A percentile compares a stretch with the other conserved stretches of the same genome.
phyloP scores from a whole-genome alignment of 2,329 filamentous ascomycete species.

The Fusarium clavum region DNA sequence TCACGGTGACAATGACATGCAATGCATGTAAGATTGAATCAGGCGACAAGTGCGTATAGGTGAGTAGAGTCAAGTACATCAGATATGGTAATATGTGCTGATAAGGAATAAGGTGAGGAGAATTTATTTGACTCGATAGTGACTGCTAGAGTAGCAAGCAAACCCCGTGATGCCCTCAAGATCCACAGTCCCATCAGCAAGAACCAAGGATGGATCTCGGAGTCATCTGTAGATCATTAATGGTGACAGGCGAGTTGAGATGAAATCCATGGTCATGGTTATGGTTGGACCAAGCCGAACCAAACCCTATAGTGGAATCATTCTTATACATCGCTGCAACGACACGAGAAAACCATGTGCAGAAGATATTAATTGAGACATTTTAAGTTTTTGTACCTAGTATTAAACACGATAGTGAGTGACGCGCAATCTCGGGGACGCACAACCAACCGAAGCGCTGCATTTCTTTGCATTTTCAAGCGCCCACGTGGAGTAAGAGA shows the following conservation, averaged over 20 bases:
- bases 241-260: slow-evolving; percentile 8
- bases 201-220: slow-evolving; percentile 26
- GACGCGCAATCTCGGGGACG: slow-evolving; percentile 41
- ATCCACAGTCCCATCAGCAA: background rate
- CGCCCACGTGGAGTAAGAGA: slow-evolving; percentile 46
- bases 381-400: slow-evolving; percentile 9
- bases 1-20: slow-evolving; percentile 16
- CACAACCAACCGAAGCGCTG: slow-evolving; percentile 31
- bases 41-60: background rate
- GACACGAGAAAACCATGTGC: slow-evolving; percentile 32
- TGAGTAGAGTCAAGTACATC: background rate
- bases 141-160: background rate
- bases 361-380: slow-evolving; percentile 27
- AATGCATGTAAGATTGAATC: slow-evolving; percentile 13
- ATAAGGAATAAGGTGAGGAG: background rate
- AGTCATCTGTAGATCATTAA: slow-evolving; percentile 34
- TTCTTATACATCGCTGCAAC: slow-evolving; percentile 5
- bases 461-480: slow-evolving; percentile 17
- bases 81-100: background rate
- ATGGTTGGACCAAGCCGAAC: background rate
- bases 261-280: slow-evolving; percentile 4
- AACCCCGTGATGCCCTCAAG: background rate
- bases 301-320: slow-evolving; percentile 5
- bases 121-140: background rate
- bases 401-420: slow-evolving; percentile 7